Conservation (phyloP, 2,329 filamentous ascomycete genomes). For the Xylaria arbuscula region DNA sequence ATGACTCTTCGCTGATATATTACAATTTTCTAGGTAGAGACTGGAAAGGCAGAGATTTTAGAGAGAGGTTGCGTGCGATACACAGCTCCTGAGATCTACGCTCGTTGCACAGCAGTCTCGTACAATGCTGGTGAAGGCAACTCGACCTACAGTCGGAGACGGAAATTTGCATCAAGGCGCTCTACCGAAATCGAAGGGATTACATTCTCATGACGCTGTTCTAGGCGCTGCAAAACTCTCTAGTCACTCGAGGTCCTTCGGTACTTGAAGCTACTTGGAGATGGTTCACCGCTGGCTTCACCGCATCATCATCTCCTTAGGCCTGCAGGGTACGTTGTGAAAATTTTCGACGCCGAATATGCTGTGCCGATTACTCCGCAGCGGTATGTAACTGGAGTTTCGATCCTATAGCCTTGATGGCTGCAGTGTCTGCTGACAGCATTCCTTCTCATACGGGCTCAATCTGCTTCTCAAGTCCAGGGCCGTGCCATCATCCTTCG, state of each 20-base stretch:
- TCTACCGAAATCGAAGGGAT: background rate
- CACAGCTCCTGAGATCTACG: background rate
- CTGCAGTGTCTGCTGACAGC: slow-evolving; percentile 9
- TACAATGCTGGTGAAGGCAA: slow-evolving; percentile 15
- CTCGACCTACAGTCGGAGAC: slow-evolving; percentile 1
- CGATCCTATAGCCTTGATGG: slow-evolving; percentile 4
- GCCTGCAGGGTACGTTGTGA: slow-evolving; percentile 19
- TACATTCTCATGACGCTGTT: background rate
- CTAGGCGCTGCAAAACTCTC: background rate
- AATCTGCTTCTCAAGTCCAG: background rate
- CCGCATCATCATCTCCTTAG: slow-evolving; percentile 13
- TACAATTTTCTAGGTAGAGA: background rate
- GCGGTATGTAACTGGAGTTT: background rate
- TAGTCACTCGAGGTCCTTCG: background rate
- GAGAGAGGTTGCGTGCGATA: background rate
- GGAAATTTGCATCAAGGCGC: slow-evolving; percentile 7
- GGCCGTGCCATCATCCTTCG: slow-evolving; percentile 5
- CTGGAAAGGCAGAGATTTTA: background rate
- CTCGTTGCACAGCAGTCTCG: slow-evolving; percentile 16
- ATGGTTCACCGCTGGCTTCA: slow-evolving; percentile 18
- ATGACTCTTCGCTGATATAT: background rate
- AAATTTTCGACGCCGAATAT: slow-evolving; percentile 19
- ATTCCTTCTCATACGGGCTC: slow-evolving; percentile 3
- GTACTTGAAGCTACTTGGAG: slow-evolving; percentile 26
- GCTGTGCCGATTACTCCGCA: slow-evolving; percentile 6